These are phyloP conservation scores for Tulasnella sp. DNA, from an alignment of 768 basidiomycete genomes.

Conservation along the genomic window DNA sequence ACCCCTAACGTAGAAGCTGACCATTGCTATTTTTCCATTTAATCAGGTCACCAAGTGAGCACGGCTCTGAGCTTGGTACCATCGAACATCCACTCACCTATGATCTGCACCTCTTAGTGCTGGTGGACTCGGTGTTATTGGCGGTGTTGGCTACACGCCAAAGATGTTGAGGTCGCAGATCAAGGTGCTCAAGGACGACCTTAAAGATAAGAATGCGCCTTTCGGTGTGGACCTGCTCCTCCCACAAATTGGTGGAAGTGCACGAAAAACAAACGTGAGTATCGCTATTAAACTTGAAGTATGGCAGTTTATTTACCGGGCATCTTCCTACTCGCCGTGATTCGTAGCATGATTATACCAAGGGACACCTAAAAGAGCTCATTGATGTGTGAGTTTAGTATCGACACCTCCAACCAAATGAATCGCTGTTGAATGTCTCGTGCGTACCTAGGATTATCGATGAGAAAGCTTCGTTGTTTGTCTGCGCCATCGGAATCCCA, in stretches of 20 bases:
- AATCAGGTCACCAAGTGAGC: slow-evolving; percentile 13
- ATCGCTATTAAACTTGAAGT: no score
- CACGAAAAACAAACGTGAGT: slow-evolving; percentile 81
- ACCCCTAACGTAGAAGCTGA: neutral
- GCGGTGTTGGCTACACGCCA: slow-evolving; percentile 79
- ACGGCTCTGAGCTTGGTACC: neutral
- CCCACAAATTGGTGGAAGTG: slow-evolving; percentile 76
- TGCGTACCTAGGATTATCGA: slow-evolving; percentile 67
- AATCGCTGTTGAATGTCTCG: no score
- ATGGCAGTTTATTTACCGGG: no score
- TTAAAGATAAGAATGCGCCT: slow-evolving; percentile 65
- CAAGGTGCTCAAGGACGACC: slow-evolving; percentile 49
- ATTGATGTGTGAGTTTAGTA: slow-evolving; percentile 45
- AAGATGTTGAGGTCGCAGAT: slow-evolving; percentile 73
- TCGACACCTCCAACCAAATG: no score
- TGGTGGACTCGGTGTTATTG: slow-evolving; percentile 86
- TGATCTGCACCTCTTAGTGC: slow-evolving; percentile 31
- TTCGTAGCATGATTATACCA: slow-evolving; percentile 76
- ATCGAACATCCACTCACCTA: no score
- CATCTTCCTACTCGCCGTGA: no score
- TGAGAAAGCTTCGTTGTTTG: slow-evolving; percentile 79
- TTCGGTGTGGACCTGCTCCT: slow-evolving; percentile 89
- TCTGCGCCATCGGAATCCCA: slow-evolving; percentile 84
- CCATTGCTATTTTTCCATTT: neutral
- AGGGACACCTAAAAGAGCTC: slow-evolving; percentile 71